These are phyloP conservation scores for Phytophthora macrochlamydospora DNA, from an alignment of 352 stramenopile genomes.

Conservation along the genomic window DNA sequence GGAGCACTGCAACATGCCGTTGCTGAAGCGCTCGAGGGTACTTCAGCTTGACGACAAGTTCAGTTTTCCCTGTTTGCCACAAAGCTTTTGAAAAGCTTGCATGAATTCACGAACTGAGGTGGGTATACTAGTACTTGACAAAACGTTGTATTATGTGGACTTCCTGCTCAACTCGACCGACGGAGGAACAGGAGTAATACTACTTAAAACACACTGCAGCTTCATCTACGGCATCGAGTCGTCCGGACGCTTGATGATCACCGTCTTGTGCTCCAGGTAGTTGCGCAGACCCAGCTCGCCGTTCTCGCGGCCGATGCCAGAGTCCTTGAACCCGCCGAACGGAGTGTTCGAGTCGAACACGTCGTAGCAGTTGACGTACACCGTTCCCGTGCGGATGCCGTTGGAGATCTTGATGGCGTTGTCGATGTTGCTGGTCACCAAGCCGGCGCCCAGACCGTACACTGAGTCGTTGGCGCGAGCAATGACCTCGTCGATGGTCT, in stretches of 20 bases:
- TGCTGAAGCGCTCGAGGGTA: too few relatives aligned
- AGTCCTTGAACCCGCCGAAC: slow-evolving; percentile 89
- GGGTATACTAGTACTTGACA: too few relatives aligned
- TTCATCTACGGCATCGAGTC: slow-evolving; percentile 36
- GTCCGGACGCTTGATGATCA: slow-evolving; percentile 50
- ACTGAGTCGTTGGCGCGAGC: slow-evolving; percentile 80
- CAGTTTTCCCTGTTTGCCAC: too few relatives aligned
- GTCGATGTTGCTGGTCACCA: slow-evolving; percentile 89
- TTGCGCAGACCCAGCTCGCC: slow-evolving; percentile 66
- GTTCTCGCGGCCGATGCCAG: slow-evolving; percentile 78
- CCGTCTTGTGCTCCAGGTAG: slow-evolving; percentile 72
- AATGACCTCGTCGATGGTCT: slow-evolving; percentile 88
- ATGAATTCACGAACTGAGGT: too few relatives aligned
- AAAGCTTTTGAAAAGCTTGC: too few relatives aligned
- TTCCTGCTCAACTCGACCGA: background rate
- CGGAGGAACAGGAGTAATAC: background rate
- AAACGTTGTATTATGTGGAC: too few relatives aligned
- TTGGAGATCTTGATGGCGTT: slow-evolving; percentile 87
- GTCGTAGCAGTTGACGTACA: slow-evolving; percentile 95
- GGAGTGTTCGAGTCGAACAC: slow-evolving; percentile 86
- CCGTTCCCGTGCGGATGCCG: slow-evolving; percentile 88
- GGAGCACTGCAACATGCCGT: background rate
- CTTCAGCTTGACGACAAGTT: too few relatives aligned
- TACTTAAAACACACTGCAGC: background rate
- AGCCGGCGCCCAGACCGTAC: slow-evolving; percentile 87